These are phyloP conservation scores for Pleurotus ostreatus DNA, from an alignment of 768 basidiomycete species.

Conservation along the genomic window DNA sequence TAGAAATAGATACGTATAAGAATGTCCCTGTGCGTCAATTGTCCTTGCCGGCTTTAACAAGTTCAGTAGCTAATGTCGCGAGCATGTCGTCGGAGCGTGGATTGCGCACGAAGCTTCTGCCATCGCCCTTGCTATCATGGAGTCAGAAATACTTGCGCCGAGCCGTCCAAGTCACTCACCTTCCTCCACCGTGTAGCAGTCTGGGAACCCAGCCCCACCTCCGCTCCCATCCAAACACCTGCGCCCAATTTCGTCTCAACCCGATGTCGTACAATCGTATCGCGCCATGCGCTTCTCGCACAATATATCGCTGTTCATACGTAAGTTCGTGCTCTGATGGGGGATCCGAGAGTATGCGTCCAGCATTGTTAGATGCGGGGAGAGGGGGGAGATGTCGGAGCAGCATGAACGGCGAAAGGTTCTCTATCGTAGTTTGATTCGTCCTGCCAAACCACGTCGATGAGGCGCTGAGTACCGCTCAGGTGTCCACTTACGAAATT, in stretches of 20 bases:
- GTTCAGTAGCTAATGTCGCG: constrained; percentile 55
- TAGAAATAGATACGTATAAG: background rate
- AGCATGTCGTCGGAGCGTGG: constrained; percentile 64
- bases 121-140: constrained; percentile 54
- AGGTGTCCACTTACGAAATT: constrained; percentile 47
- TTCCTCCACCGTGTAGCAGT: constrained; percentile 56
- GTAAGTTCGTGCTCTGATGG: constrained; percentile 72
- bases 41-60: constrained; percentile 55
- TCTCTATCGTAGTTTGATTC: constrained; percentile 84
- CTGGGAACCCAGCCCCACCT: constrained; percentile 50
- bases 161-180: constrained; percentile 36
- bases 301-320: constrained; percentile 56
- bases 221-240: constrained; percentile 59
- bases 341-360: constrained; percentile 56
- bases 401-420: constrained; percentile 70
- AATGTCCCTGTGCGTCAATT: constrained; percentile 18
- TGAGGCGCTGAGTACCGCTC: too few relatives aligned
- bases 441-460: constrained; percentile 38
- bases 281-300: constrained; percentile 56
- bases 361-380: constrained; percentile 30
- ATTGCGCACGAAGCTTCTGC: constrained; percentile 64
- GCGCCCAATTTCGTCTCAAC: constrained; percentile 64
- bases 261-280: constrained; percentile 73
- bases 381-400: constrained; percentile 67
- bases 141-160: background rate